phyloP scores from a whole-genome alignment of 257 asterid species.

The Solanum medicagineum region DNA sequence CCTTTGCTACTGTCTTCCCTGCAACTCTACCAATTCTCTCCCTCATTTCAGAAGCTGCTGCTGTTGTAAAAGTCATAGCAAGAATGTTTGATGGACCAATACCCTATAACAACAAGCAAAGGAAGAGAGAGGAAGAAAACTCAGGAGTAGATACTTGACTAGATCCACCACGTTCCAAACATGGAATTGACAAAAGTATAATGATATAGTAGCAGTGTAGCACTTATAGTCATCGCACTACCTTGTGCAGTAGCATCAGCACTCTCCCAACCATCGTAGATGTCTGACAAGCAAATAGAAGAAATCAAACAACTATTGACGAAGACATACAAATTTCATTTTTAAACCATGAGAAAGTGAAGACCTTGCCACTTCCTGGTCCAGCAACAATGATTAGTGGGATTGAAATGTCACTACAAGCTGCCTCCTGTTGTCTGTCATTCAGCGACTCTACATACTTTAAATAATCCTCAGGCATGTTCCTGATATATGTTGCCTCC shows the following conservation, averaged over 20 bases:
- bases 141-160: background rate
- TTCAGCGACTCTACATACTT: slow-evolving; percentile 59
- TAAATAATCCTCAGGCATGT: slow-evolving; percentile 75
- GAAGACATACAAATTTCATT: slow-evolving; percentile 1
- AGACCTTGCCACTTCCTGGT: slow-evolving; percentile 98
- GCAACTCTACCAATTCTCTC: slow-evolving; percentile 84
- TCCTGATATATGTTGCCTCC: slow-evolving; percentile 18
- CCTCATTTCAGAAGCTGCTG: slow-evolving; percentile 97
- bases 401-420: slow-evolving; percentile 68
- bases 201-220: background rate
- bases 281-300: slow-evolving; percentile 45
- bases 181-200: slow-evolving; percentile 1
- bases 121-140: background rate
- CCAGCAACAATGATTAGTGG: slow-evolving; percentile 96
- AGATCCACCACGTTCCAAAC: background rate
- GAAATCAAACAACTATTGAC: slow-evolving; percentile 9
- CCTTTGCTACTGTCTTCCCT: slow-evolving; percentile 84
- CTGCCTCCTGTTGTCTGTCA: slow-evolving; percentile 91
- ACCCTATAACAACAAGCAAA: slow-evolving; percentile 35
- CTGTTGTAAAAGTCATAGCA: slow-evolving; percentile 96
- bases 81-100: slow-evolving; percentile 69
- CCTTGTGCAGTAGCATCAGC: slow-evolving; percentile 71
- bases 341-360: slow-evolving; percentile 3
- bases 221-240: slow-evolving; percentile 6
- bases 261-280: slow-evolving; percentile 99